These are phyloP conservation scores for Cochlearia excelsa DNA, from an alignment of 345 rosid genomes.

Conservation along the genomic window DNA sequence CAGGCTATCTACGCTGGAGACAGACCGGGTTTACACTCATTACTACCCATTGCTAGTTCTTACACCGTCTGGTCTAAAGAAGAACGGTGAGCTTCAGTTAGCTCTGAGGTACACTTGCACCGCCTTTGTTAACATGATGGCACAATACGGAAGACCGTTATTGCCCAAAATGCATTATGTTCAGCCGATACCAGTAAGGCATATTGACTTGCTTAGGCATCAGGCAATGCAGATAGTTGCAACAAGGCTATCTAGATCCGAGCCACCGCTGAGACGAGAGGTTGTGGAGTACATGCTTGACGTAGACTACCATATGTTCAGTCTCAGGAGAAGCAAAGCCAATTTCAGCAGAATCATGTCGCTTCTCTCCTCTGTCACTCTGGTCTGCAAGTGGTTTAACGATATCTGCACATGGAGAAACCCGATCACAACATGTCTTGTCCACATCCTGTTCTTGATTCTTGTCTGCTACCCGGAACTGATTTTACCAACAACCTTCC, in stretches of 20 bases:
- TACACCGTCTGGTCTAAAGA: conserved; percentile 67
- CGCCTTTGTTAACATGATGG: conserved; percentile 81
- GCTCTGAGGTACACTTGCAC: conserved; percentile 88
- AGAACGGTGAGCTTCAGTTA: conserved; percentile 86
- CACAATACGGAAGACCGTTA: conserved; percentile 77
- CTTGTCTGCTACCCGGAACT: conserved; percentile 87
- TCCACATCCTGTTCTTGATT: conserved; percentile 74
- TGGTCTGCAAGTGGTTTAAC: conserved; percentile 72
- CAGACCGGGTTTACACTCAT: conserved; percentile 86
- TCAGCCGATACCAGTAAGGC: conserved; percentile 68
- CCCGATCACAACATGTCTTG: conserved; percentile 74
- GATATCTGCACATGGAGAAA: conserved; percentile 85
- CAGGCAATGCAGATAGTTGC: conserved; percentile 91
- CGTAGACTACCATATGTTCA: conserved; percentile 87
- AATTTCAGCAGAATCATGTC: conserved; percentile 82
- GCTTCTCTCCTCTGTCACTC: conserved; percentile 58
- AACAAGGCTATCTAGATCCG: conserved; percentile 67
- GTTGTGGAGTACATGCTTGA: conserved; percentile 93
- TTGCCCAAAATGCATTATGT: conserved; percentile 96
- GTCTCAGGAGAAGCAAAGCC: conserved; percentile 92
- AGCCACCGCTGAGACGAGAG: conserved; percentile 87
- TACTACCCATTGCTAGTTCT: conserved; percentile 81
- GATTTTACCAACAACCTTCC: conserved; percentile 81
- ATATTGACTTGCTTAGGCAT: conserved; percentile 73
- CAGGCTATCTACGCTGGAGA: conserved; percentile 82